Conservation (phyloP, 2,329 filamentous ascomycete genomes). For the Aspergillus pseudoviridinutans region DNA sequence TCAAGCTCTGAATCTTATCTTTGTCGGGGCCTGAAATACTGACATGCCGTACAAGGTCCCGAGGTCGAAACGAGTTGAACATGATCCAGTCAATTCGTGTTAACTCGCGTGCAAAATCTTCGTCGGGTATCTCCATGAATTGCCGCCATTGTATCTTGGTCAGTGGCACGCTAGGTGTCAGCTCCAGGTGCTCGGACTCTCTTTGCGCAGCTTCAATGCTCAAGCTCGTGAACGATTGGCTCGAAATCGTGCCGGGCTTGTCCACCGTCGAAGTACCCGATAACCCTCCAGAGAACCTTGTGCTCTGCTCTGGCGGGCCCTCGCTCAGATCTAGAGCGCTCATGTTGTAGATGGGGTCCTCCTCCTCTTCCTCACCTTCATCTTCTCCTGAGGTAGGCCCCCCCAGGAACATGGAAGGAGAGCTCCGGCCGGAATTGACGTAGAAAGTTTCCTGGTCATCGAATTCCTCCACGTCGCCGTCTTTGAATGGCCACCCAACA, state of each 20-base stretch:
- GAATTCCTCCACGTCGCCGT: constrained; percentile 54
- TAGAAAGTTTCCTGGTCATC: constrained; percentile 41
- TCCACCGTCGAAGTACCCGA: constrained; percentile 38
- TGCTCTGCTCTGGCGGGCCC: constrained; percentile 34
- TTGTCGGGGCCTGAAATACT: constrained; percentile 58
- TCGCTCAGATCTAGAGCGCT: constrained; percentile 38
- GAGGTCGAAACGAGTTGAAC: constrained; percentile 90
- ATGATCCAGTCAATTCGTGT: constrained; percentile 97
- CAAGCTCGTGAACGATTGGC: constrained; percentile 41
- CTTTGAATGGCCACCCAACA: constrained; percentile 82
- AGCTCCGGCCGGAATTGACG: constrained; percentile 39
- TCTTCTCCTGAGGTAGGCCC: constrained; percentile 15
- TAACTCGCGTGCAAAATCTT: constrained; percentile 83
- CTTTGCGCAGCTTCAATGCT: constrained; percentile 69
- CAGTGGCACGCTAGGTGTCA: constrained; percentile 64
- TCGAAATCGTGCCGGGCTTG: constrained; percentile 37
- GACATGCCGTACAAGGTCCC: constrained; percentile 89
- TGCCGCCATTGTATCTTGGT: constrained; percentile 85
- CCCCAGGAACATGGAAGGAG: constrained; percentile 32
- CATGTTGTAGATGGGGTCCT: constrained; percentile 37
- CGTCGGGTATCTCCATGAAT: constrained; percentile 81
- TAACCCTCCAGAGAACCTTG: constrained; percentile 35
- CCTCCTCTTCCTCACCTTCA: constrained; percentile 30
- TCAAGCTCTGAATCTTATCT: constrained; percentile 64
- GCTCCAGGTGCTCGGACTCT: constrained; percentile 68